Conservation (phyloP, 495 filamentous ascomycete species). For the Usnea hakonensis region DNA sequence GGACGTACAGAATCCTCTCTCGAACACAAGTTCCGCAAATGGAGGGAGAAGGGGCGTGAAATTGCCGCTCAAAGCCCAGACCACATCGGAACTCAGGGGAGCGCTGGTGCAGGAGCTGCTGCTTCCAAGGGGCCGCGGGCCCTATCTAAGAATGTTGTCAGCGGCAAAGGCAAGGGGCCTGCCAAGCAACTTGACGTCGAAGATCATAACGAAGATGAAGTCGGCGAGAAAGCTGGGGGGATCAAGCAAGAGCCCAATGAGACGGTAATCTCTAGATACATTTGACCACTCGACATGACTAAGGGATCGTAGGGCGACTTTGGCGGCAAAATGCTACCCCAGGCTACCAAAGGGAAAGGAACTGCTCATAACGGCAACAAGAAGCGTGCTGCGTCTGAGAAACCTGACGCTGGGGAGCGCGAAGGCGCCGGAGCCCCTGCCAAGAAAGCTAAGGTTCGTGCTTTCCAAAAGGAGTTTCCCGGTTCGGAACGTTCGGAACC, state of each 20-base stretch:
- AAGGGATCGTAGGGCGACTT: neutral
- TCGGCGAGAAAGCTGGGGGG: neutral
- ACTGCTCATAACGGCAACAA: neutral
- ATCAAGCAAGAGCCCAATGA: neutral
- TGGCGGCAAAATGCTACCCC: neutral
- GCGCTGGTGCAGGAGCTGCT: neutral
- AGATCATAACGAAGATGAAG: slow-evolving; percentile 6
- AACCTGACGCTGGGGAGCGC: neutral
- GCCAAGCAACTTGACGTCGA: neutral
- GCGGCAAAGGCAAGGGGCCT: neutral
- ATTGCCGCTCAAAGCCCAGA: neutral
- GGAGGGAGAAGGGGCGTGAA: neutral
- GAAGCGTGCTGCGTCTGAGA: neutral
- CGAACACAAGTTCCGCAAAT: slow-evolving; percentile 13
- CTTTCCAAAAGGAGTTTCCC: no score
- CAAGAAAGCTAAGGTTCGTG: slow-evolving; percentile 6
- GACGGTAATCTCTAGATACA: neutral
- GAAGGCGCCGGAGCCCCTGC: neutral
- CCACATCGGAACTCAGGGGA: neutral
- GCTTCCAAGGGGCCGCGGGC: neutral
- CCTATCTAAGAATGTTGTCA: neutral
- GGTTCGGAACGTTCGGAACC: no score
- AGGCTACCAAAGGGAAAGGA: neutral
- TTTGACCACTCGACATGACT: neutral
- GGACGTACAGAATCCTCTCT: neutral